Evolutionary conservation across 2,329 filamentous ascomycete species (phyloP), one percentile per base, ranked within the genome.

Genomic region (Laburnicola sp.): DNA sequence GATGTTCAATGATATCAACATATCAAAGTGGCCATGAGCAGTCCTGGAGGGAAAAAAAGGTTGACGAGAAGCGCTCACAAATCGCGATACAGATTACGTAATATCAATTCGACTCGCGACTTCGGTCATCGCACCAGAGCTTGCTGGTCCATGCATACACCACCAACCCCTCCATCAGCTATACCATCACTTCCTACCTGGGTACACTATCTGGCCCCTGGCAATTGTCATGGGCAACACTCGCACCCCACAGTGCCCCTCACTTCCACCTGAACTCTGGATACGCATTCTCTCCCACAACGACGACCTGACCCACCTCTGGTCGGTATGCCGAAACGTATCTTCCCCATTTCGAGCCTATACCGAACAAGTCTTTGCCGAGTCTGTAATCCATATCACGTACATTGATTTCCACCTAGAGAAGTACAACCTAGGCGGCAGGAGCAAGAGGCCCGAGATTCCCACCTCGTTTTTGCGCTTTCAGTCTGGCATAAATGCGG

Each of bases 211-310:
- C 16, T 16, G 16, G 16, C 1, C 16, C 16, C 16, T 16, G 16
- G 16, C 16, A 16, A 16, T 31, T 9, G 6, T 23, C 27, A 45
- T 43, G 39, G 16, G n/a, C 16, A 10, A n/a, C 26, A 7, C 28
- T 11, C 57, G 45, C 31, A 32, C 50, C 7, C 38, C 56, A 4
- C 28, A 41, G 32, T 68, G 64, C 49, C 57, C 62, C 2, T 59
- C 64, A 4, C 58, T 72, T 2, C 69, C 69, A 0, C 63, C 67
- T 5, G 69, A 72, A 46, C 41, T 71, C 21, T 72, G 68, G 69
- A 69, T 69, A 40, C 64, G 65, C 53, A 63, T 72, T 45, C 60
- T 72, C 32, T 48, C 58, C 34, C 58, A 65, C 57, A 59, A 65
- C 54, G 46, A 51, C 52, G 64, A 68, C 45, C 62, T 65, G 39